These are phyloP conservation scores for Parsonsia alboflavescens DNA, from an alignment of 257 asterid genomes.

Conservation along the genomic window DNA sequence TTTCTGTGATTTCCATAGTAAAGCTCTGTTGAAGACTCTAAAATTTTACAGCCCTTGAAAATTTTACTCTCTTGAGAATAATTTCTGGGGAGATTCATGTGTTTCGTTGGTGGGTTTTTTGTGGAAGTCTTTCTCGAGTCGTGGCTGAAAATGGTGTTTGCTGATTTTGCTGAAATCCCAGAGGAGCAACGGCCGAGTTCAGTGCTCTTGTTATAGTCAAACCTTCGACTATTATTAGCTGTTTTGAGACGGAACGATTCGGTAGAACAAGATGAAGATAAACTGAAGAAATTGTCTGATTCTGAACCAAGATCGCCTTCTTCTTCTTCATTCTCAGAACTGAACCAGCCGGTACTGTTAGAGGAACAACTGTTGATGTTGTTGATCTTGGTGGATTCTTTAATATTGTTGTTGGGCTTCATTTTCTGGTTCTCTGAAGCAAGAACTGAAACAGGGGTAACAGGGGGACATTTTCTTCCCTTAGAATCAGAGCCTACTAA, in stretches of 20 bases:
- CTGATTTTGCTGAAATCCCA: slow-evolving; percentile 12
- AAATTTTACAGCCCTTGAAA: slow-evolving; percentile 5
- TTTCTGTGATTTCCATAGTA: slow-evolving; percentile 23
- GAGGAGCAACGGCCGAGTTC: slow-evolving; percentile 30
- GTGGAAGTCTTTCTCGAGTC: background rate
- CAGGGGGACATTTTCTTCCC: slow-evolving; percentile 15
- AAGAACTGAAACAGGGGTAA: background rate
- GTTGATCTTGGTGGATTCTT: background rate
- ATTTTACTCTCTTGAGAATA: slow-evolving; percentile 5
- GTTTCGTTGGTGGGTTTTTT: background rate
- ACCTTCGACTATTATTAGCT: slow-evolving; percentile 5
- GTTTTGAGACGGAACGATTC: slow-evolving; percentile 45
- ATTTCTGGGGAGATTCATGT: slow-evolving; percentile 1
- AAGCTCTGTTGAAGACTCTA: slow-evolving; percentile 18
- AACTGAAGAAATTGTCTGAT: slow-evolving; percentile 39
- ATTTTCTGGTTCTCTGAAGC: background rate
- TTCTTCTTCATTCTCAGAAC: slow-evolving; percentile 31
- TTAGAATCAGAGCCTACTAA: slow-evolving; percentile 7
- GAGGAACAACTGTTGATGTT: slow-evolving; percentile 31
- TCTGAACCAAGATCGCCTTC: slow-evolving; percentile 20
- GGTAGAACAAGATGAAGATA: slow-evolving; percentile 44
- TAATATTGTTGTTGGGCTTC: background rate
- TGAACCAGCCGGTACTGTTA: slow-evolving; percentile 51
- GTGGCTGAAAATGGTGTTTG: slow-evolving; percentile 1
- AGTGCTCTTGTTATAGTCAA: slow-evolving; percentile 13